Evolutionary conservation across 2,329 filamentous ascomycete genomes (phyloP), one percentile per base, ranked within the genome.

Genomic region (Phialophora macrospora): DNA sequence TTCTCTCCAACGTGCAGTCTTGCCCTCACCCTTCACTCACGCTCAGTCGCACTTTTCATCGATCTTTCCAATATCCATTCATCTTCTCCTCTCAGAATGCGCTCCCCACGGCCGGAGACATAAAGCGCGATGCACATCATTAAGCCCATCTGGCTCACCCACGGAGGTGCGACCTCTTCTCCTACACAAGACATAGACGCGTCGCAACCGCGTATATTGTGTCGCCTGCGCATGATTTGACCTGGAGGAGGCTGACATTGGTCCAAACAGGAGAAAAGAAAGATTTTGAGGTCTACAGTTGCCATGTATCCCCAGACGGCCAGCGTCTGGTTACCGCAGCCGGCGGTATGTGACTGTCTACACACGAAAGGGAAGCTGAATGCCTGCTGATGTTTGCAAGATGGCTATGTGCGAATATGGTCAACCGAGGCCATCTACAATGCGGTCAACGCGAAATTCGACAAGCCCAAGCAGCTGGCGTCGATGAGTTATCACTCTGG

Each of bases 401-500:
- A 99, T 83, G 94, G 95, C 75, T 92, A 97, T 77, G 95, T 99
- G 67, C 90, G 96, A 70, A 91, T 99, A 73, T 99, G 95, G 95
- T 97, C 94, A 24, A 97, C 92, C 65, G 94, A 98, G 73, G 90
- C 95, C 63, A 92, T 99, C 75, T 89, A 92, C 77, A 91, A 92
- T 73, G 89, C 92, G 68, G 85, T 88, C 70, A 87, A 94, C 71
- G 81, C 87, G 38, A 84, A 84, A 66, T 93, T 89, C 79, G 90
- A 88, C 74, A 82, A 88, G 72, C 94, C 96, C 55, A 93, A 91
- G 74, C 96, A 99, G 83, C 87, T 99, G 74, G 96, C 94, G 72
- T 94, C 96, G 74, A 95, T 99, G 87, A 98, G 93, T 86, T 93
- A 98, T 76, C 95, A 99, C 78, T 93, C 96, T 3, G 95, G 94